These are phyloP conservation scores for Novymonas esmeraldas DNA, from an alignment of 208 protist genomes.

Conservation along the genomic window DNA sequence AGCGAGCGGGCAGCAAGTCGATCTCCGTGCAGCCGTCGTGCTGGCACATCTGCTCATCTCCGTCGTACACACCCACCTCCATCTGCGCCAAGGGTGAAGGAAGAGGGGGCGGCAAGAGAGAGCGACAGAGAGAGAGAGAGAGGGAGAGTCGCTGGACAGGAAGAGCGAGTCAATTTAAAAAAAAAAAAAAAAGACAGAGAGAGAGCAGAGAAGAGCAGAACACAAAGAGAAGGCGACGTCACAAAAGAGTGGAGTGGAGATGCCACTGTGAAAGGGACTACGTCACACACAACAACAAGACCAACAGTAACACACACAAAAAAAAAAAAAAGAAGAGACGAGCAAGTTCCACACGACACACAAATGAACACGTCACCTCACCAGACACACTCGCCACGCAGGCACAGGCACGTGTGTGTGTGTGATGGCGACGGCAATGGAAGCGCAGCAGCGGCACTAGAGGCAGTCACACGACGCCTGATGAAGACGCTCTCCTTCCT, in stretches of 20 bases:
- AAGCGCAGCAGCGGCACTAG: too few relatives aligned
- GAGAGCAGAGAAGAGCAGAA: not conserved
- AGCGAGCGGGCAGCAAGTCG: conserved; percentile 69
- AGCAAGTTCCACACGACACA: not conserved
- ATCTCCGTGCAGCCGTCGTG: conserved; percentile 71
- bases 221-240: too few relatives aligned
- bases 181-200: not conserved
- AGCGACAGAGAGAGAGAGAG: not conserved
- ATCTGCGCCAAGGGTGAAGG: conserved; percentile 34
- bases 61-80: conserved; percentile 87
- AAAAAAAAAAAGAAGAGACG: not conserved
- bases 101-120: not conserved
- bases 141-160: not conserved
- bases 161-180: not conserved
- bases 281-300: too few relatives aligned
- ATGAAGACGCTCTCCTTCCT: too few relatives aligned
- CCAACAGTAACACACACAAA: not conserved
- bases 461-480: too few relatives aligned
- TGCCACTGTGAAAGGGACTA: too few relatives aligned
- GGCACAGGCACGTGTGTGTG: not conserved
- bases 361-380: not conserved
- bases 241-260: too few relatives aligned
- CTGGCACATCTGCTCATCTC: conserved; percentile 68
- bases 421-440: too few relatives aligned
- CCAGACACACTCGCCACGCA: too few relatives aligned